phyloP scores from a whole-genome alignment of 371 early-diverging fungal genomes.

The Rhizopus stolonifer region DNA sequence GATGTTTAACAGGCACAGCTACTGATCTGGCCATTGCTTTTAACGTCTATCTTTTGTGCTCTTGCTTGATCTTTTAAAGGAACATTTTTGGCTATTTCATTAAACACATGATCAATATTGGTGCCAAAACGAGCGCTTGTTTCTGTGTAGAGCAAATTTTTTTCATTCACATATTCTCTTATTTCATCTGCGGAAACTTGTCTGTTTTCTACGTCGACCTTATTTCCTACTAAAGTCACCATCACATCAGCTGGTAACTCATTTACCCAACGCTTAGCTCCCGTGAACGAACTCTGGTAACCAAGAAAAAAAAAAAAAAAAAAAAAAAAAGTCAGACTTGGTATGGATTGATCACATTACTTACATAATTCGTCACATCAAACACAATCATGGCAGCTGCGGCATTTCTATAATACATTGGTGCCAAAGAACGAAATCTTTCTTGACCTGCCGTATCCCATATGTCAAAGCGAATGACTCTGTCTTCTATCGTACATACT shows the following conservation, averaged over 20 bases:
- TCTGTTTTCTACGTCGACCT: conserved; percentile 72
- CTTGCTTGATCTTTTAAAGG: background rate
- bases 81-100: conserved; percentile 14
- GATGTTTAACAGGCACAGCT: background rate
- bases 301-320: background rate
- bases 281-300: conserved; percentile 89
- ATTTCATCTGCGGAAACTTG: conserved; percentile 60
- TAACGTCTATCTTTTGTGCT: background rate
- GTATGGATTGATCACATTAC: conserved; percentile 9
- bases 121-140: conserved; percentile 86
- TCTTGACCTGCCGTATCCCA: conserved; percentile 97
- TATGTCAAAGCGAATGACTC: conserved; percentile 78
- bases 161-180: conserved; percentile 72
- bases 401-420: conserved; percentile 98
- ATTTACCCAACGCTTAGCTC: conserved; percentile 97
- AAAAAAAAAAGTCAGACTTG: background rate
- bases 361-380: conserved; percentile 87
- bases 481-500: conserved; percentile 60
- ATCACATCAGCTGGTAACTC: conserved; percentile 92
- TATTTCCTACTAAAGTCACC: conserved; percentile 96
- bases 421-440: conserved; percentile 90
- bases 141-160: conserved; percentile 64
- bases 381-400: conserved; percentile 96
- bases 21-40: background rate
- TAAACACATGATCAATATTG: conserved; percentile 80